Percentiles rank a stretch among this genome's conserved stretches.
Evolutionary conservation across 176 grass and related monocot species (phyloP).

Genomic region (Carex cristatella): DNA sequence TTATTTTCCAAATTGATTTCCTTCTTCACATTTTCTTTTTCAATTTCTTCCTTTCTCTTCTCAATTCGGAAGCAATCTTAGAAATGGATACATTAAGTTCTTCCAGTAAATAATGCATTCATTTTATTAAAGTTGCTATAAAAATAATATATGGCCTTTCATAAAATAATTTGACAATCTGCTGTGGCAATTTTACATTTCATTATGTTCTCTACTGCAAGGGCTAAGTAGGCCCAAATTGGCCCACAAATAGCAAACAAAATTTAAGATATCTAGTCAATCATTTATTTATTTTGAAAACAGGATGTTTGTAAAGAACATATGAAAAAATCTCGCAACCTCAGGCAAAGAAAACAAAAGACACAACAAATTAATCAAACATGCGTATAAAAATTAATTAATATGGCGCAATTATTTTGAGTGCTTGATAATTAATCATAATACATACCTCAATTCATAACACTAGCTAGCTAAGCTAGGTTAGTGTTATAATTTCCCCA

Average conservation of each 20-base stretch:
- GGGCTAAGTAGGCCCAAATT: neutral
- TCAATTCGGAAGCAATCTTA: no score
- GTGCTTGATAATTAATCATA: neutral
- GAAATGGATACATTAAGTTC: no score
- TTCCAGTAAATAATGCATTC: no score
- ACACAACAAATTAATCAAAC: neutral
- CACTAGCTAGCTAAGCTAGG: neutral
- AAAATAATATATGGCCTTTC: neutral
- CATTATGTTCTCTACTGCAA: no score
- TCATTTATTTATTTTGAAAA: neutral
- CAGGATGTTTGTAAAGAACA: neutral
- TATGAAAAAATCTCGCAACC: neutral
- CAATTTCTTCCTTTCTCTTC: no score
- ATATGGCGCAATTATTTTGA: neutral
- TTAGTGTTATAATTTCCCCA: neutral
- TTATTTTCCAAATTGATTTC: no score
- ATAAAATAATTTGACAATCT: neutral
- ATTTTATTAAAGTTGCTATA: neutral
- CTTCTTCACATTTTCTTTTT: no score
- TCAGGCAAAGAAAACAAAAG: neutral
- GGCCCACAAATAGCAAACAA: neutral
- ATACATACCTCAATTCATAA: neutral
- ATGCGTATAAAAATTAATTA: neutral
- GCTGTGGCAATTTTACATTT: neutral
- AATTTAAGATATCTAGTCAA: neutral